phyloP scores from a whole-genome alignment of 2,329 filamentous ascomycete species.

The Thyridium curvatum region DNA sequence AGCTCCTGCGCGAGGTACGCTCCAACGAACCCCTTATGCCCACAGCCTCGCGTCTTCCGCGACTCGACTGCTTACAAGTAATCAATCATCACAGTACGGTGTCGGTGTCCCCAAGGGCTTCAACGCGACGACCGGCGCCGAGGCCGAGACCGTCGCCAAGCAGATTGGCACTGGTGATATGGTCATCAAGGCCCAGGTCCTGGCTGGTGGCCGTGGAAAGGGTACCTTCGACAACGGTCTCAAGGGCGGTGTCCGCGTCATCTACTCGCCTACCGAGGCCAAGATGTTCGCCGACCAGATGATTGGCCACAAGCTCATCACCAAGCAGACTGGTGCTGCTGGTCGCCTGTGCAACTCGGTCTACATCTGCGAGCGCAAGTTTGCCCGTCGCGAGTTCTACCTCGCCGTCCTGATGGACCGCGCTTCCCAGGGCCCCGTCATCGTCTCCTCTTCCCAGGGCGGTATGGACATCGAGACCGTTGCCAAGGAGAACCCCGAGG shows the following conservation, averaged over 20 bases:
- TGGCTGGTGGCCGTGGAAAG: slow-evolving; percentile 96
- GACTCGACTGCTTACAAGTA: slow-evolving; percentile 7
- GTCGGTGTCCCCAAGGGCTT: slow-evolving; percentile 86
- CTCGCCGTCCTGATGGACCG: slow-evolving; percentile 98
- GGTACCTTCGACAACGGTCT: slow-evolving; percentile 96
- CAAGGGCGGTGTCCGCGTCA: slow-evolving; percentile 96
- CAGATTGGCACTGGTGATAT: slow-evolving; percentile 90
- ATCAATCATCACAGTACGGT: slow-evolving; percentile 62
- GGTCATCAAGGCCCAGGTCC: slow-evolving; percentile 99
- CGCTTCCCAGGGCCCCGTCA: slow-evolving; percentile 81
- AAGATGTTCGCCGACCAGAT: slow-evolving; percentile 98
- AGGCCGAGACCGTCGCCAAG: slow-evolving; percentile 89
- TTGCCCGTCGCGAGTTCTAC: slow-evolving; percentile 98
- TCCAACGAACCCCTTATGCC: slow-evolving; percentile 7
- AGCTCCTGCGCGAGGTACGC: slow-evolving; percentile 70
- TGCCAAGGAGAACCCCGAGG: slow-evolving; percentile 94
- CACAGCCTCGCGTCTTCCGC: slow-evolving; percentile 10
- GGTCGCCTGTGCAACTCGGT: slow-evolving; percentile 95
- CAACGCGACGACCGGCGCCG: slow-evolving; percentile 74
- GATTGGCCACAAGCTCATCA: slow-evolving; percentile 99
- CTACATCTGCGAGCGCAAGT: slow-evolving; percentile 99
- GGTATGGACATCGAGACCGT: slow-evolving; percentile 99
- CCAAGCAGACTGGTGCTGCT: slow-evolving; percentile 93
- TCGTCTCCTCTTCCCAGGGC: slow-evolving; percentile 95
- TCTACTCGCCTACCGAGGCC: slow-evolving; percentile 95